Evolutionary conservation across 371 early-diverging fungal genomes (phyloP).

Genomic region (Circinella minor): DNA sequence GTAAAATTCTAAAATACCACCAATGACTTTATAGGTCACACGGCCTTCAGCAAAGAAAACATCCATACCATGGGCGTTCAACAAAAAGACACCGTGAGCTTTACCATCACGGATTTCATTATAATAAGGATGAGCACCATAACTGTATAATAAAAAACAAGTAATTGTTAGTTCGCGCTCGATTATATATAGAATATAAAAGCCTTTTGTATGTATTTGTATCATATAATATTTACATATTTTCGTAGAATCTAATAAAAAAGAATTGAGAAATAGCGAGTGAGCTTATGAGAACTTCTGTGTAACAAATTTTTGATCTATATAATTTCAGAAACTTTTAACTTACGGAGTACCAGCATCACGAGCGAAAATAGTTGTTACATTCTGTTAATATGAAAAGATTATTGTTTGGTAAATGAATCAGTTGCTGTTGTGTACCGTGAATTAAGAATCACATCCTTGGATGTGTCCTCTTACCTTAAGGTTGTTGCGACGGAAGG

Average conservation of each 20-base stretch:
- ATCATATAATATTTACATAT: constrained; percentile 26
- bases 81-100: constrained; percentile 62
- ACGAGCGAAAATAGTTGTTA: constrained; percentile 58
- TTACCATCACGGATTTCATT: constrained; percentile 65
- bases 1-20: constrained; percentile 68
- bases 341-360: constrained; percentile 58
- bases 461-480: not conserved
- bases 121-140: constrained; percentile 77
- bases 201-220: too few species aligned
- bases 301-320: not conserved
- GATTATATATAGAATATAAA: too few species aligned
- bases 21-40: constrained; percentile 61
- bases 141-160: constrained; percentile 18
- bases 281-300: not conserved
- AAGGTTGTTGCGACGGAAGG: constrained; percentile 24
- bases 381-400: constrained; percentile 25
- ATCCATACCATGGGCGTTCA: constrained; percentile 80
- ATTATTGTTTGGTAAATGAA: constrained; percentile 9
- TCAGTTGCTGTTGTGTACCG: not conserved
- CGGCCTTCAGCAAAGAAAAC: constrained; percentile 55
- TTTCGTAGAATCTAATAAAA: constrained; percentile 41
- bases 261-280: not conserved
- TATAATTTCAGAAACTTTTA: not conserved
- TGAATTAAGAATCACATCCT: too few species aligned
- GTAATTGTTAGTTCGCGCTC: too few species aligned